phyloP scores from a whole-genome alignment of 2,329 filamentous ascomycete species.

The Trichoderma sp. region DNA sequence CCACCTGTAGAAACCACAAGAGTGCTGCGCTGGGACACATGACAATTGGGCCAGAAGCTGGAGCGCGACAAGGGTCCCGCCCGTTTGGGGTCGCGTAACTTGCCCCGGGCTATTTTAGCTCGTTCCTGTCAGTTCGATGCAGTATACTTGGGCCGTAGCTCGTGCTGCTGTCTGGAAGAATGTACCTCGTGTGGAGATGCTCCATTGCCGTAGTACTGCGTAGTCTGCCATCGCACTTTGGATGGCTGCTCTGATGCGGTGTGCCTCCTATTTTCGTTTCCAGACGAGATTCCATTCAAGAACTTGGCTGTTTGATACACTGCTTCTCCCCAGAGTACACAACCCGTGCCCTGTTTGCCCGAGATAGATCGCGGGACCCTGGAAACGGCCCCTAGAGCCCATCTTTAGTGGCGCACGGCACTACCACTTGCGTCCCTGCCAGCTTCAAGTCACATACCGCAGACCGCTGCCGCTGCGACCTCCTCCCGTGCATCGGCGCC shows the following conservation, averaged over 20 bases:
- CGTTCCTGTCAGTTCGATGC: not conserved
- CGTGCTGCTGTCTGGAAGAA: not conserved
- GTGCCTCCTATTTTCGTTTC: slow-evolving; percentile 14
- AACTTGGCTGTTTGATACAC: not conserved
- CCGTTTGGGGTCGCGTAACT: slow-evolving; percentile 3
- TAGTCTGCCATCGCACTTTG: not conserved
- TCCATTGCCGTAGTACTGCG: not conserved
- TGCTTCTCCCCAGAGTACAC: not conserved
- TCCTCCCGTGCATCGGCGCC: not conserved
- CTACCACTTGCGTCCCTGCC: not conserved
- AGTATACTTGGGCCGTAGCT: not conserved
- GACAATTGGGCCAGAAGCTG: slow-evolving; percentile 7
- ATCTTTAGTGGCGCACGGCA: not conserved
- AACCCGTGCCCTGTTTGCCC: not conserved
- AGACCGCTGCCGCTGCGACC: not conserved
- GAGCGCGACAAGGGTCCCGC: not conserved
- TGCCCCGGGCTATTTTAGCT: not conserved
- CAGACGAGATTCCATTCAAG: not conserved
- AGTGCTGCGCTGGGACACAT: not conserved
- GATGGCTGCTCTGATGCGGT: not conserved
- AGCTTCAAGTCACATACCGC: not conserved
- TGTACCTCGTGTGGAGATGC: not conserved
- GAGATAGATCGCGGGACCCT: slow-evolving; percentile 4
- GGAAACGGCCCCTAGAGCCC: not conserved
- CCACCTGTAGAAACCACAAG: not conserved